These are phyloP conservation scores for Trichosanthes truncata DNA, from an alignment of 306 rosid species.

Conservation along the genomic window DNA sequence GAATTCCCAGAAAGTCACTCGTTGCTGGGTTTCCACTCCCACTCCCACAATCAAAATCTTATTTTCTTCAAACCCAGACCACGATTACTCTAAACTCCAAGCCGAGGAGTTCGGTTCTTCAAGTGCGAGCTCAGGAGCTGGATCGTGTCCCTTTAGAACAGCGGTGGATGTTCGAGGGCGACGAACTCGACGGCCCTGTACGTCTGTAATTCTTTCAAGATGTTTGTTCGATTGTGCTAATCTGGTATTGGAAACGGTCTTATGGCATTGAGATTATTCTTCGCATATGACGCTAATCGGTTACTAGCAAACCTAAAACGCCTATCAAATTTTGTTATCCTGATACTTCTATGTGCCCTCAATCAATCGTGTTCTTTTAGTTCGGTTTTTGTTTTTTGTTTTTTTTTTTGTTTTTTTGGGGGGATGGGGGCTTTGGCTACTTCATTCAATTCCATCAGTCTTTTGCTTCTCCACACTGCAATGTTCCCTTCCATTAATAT, in stretches of 20 bases:
- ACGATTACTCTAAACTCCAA: not conserved
- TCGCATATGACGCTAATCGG: not conserved
- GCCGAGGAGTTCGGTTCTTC: slow-evolving; percentile 12
- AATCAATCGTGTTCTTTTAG: not conserved
- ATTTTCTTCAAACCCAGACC: not conserved
- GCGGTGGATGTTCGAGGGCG: slow-evolving; percentile 70
- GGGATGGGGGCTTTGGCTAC: not conserved
- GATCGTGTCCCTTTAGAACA: slow-evolving; percentile 34
- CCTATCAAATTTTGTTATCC: not conserved
- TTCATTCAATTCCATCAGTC: not conserved
- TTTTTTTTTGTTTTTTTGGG: not conserved
- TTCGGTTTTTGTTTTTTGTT: not conserved
- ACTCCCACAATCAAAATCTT: not conserved
- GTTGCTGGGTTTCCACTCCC: not conserved
- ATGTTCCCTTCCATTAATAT: not conserved
- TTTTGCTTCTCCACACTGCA: not conserved
- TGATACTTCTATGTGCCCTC: not conserved
- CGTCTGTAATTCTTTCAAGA: not conserved
- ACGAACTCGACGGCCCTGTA: slow-evolving; percentile 79
- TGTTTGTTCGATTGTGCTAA: slow-evolving; percentile 2
- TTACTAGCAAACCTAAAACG: not conserved
- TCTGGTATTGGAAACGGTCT: not conserved
- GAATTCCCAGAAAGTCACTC: slow-evolving; percentile 1
- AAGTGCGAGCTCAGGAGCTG: slow-evolving; percentile 36
- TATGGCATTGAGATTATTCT: not conserved